A percentile compares a stretch with the other conserved stretches of the same genome.
phyloP scores from a whole-genome alignment of 1,284 basidiomycete species.

The Marasmius tenuissimus region DNA sequence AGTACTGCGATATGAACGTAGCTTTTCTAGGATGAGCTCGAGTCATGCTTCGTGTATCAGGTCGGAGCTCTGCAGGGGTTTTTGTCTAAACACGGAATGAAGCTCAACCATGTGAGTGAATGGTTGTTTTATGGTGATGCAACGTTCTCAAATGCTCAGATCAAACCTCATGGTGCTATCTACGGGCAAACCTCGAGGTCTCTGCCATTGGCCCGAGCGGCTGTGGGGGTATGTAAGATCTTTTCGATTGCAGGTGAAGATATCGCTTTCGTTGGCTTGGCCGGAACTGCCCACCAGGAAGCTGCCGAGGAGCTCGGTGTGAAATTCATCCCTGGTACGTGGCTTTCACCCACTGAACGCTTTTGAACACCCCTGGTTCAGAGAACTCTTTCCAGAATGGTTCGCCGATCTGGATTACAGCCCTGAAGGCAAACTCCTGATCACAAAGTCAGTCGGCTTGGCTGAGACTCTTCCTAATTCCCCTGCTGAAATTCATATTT shows the following conservation, averaged over 20 bases:
- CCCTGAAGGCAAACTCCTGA: constrained; percentile 51
- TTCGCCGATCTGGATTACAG: constrained; percentile 63
- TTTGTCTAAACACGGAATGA: constrained; percentile 46
- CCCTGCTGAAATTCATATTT: not conserved
- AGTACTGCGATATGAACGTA: not conserved
- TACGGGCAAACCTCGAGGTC: constrained; percentile 57
- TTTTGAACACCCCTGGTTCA: not conserved
- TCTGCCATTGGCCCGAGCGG: constrained; percentile 50
- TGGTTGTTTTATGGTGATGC: not conserved
- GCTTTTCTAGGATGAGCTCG: constrained; percentile 47
- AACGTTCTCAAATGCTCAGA: constrained; percentile 20
- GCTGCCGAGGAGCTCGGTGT: constrained; percentile 53
- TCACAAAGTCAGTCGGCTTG: constrained; percentile 45
- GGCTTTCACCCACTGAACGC: not conserved
- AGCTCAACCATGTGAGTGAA: constrained; percentile 48
- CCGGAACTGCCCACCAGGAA: constrained; percentile 57
- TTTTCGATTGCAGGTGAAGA: constrained; percentile 33
- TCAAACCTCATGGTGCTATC: constrained; percentile 58
- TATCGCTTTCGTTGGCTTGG: constrained; percentile 58
- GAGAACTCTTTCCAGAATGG: constrained; percentile 44
- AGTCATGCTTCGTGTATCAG: constrained; percentile 60
- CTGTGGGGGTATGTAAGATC: constrained; percentile 47
- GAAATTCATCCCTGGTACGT: constrained; percentile 56
- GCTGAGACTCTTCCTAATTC: not conserved
- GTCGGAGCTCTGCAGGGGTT: constrained; percentile 60